phyloP scores from a whole-genome alignment of 1,284 basidiomycete genomes.

The Malassezia arunalokei region DNA sequence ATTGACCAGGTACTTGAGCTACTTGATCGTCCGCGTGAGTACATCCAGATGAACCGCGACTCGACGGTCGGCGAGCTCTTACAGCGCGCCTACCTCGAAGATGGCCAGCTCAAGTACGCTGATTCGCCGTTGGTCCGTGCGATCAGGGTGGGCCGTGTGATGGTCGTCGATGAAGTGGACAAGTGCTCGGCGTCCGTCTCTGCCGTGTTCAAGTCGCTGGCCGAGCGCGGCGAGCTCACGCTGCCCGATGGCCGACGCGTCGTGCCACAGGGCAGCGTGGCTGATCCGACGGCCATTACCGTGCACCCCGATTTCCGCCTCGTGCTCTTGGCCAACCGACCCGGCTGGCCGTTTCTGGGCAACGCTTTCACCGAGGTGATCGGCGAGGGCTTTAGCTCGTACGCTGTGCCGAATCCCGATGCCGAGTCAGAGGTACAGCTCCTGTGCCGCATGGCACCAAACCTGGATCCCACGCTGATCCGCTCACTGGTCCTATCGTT shows the following conservation, averaged over 20 bases:
- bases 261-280: constrained; percentile 19
- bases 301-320: constrained; percentile 46
- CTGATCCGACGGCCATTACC: constrained; percentile 22
- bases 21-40: constrained; percentile 45
- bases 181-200: constrained; percentile 46
- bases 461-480: constrained; percentile 29
- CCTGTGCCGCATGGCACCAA: constrained; percentile 42
- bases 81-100: constrained; percentile 40
- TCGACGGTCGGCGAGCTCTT: constrained; percentile 38
- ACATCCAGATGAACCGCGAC: constrained; percentile 47
- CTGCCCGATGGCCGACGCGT: constrained; percentile 45
- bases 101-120: constrained; percentile 40
- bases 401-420: constrained; percentile 46
- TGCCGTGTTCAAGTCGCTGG: constrained; percentile 45
- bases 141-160: constrained; percentile 40
- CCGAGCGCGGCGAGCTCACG: constrained; percentile 45
- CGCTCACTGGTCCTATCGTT: constrained; percentile 43
- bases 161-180: constrained; percentile 48
- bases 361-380: constrained; percentile 45
- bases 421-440: constrained; percentile 41
- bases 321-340: constrained; percentile 47
- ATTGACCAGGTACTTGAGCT: constrained; percentile 46
- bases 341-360: constrained; percentile 45
- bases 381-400: constrained; percentile 45
- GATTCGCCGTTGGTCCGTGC: constrained; percentile 46